Evolutionary conservation across 441 rosid species (phyloP).

Genomic region (Euphorbia schlechtendalii): DNA sequence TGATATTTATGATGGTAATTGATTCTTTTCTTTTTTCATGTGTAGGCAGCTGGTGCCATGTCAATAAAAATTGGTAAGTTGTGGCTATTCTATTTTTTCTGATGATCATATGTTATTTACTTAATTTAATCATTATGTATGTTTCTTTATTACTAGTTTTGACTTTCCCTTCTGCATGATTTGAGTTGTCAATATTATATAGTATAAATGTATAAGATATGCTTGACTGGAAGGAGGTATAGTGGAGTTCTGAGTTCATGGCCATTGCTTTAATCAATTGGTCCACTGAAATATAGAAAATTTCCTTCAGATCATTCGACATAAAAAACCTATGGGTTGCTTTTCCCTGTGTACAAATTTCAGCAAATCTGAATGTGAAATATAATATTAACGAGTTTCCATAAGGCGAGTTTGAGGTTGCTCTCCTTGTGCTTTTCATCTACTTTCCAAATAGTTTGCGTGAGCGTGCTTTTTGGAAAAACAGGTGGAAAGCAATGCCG

Average conservation of each 20-base stretch:
- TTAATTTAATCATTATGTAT: background rate
- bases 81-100: constrained; percentile 3
- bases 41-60: constrained; percentile 93
- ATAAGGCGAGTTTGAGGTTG: too few relatives aligned
- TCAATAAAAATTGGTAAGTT: constrained; percentile 88
- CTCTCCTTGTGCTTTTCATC: too few relatives aligned
- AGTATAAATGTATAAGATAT: background rate
- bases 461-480: too few relatives aligned
- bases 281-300: background rate
- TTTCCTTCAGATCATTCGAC: background rate
- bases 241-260: background rate
- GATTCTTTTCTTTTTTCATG: constrained; percentile 9
- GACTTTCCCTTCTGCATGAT: background rate
- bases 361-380: background rate
- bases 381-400: background rate
- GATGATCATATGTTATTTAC: background rate
- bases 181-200: background rate
- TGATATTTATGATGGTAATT: too few relatives aligned
- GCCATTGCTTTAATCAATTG: background rate
- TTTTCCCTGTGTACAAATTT: background rate
- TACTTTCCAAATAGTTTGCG: too few relatives aligned
- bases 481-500: too few relatives aligned
- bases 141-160: background rate
- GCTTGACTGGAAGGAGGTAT: background rate
- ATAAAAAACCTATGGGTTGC: background rate